Percentiles rank a stretch among this genome's conserved stretches.
Conservation (phyloP, 345 rosid species). For the Rhizophora apiculata region DNA sequence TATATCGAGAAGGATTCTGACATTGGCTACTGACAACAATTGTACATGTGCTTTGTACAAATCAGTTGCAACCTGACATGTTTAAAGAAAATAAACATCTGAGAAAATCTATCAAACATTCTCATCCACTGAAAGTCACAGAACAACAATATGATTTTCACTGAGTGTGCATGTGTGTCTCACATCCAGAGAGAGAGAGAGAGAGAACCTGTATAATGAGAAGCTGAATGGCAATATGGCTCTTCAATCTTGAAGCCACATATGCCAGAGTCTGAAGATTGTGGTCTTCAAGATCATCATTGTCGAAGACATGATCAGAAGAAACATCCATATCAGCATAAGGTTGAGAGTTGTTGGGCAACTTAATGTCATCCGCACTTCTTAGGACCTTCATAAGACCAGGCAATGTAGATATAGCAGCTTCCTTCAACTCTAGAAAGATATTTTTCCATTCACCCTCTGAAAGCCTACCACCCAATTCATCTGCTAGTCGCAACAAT, state of each 20-base stretch:
- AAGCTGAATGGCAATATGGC: constrained; percentile 74
- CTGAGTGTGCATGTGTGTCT: neutral
- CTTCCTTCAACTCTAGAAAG: constrained; percentile 65
- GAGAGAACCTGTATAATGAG: constrained; percentile 62
- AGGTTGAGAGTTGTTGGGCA: constrained; percentile 34
- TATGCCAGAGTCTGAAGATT: constrained; percentile 69
- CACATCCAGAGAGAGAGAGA: constrained; percentile 1
- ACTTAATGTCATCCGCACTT: constrained; percentile 58
- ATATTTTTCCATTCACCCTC: constrained; percentile 74
- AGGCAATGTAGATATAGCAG: constrained; percentile 56
- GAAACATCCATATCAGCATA: constrained; percentile 43
- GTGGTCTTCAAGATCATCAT: constrained; percentile 65
- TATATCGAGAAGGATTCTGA: constrained; percentile 47
- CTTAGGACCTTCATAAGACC: constrained; percentile 67
- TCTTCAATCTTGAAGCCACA: constrained; percentile 76
- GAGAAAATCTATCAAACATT: neutral
- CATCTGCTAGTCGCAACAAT: constrained; percentile 54
- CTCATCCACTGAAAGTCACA: neutral
- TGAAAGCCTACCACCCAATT: constrained; percentile 54
- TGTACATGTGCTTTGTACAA: constrained; percentile 48
- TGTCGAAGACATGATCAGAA: constrained; percentile 56
- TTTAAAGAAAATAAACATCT: constrained; percentile 7
- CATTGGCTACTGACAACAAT: constrained; percentile 46
- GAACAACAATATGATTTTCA: neutral
- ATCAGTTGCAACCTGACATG: constrained; percentile 64